Percentiles rank a stretch among this genome's conserved stretches.
phyloP scores from a whole-genome alignment of 148 eudicot species.

The Rhododendron vialii region DNA sequence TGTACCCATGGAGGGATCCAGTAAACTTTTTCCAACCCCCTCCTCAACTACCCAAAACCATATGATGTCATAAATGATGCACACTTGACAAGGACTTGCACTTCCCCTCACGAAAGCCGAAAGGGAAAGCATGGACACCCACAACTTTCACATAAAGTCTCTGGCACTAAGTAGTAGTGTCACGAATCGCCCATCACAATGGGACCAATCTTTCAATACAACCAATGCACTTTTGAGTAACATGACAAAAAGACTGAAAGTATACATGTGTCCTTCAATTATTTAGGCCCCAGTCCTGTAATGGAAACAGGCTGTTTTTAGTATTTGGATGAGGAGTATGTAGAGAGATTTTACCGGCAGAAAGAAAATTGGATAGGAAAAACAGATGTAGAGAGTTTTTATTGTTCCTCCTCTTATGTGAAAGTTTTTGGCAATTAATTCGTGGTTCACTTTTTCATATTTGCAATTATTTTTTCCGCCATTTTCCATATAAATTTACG shows the following conservation, averaged over 20 bases:
- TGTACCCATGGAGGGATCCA: background rate
- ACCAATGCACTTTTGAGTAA: background rate
- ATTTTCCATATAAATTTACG: too few relatives aligned
- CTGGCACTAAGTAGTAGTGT: background rate
- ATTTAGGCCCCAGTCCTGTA: background rate
- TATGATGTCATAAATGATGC: background rate
- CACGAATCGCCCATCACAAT: background rate
- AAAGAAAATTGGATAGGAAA: background rate
- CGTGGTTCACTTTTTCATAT: background rate
- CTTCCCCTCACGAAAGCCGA: background rate
- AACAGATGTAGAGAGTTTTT: too few relatives aligned
- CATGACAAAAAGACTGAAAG: too few relatives aligned
- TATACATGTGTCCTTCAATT: background rate
- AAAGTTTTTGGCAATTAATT: background rate
- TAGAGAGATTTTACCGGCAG: background rate
- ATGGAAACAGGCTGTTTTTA: background rate
- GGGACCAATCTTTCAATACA: background rate
- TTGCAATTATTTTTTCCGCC: too few relatives aligned
- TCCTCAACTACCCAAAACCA: background rate
- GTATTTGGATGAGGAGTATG: background rate
- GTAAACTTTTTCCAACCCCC: background rate
- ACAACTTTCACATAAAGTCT: background rate
- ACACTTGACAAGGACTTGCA: background rate
- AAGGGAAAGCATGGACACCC: background rate
- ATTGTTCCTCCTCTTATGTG: background rate